A percentile compares a stretch with the other conserved stretches of the same genome.
Evolutionary conservation across 768 basidiomycete species (phyloP).

Genomic region (Nidularia sp.): DNA sequence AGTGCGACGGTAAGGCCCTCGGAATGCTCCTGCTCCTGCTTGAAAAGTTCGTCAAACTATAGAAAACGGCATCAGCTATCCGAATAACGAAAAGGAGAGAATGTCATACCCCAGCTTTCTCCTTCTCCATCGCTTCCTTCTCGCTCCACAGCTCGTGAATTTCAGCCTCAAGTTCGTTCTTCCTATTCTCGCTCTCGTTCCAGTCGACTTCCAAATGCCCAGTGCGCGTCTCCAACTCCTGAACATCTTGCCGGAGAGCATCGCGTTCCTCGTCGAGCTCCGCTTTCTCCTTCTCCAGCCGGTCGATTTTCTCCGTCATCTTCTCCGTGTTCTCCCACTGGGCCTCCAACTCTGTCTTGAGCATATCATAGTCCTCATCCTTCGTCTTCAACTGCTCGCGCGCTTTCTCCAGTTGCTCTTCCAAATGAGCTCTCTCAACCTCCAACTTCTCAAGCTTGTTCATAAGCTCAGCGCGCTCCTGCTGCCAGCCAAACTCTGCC

Average conservation of each 20-base stretch:
- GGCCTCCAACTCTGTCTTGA: slow-evolving; percentile 64
- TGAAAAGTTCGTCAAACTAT: slow-evolving; percentile 52
- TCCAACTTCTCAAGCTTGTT: slow-evolving; percentile 35
- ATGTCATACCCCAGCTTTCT: slow-evolving; percentile 46
- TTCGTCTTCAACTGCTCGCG: slow-evolving; percentile 33
- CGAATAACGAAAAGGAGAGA: not conserved
- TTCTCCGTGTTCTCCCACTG: slow-evolving; percentile 69
- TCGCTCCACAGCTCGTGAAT: slow-evolving; percentile 47
- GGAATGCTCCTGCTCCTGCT: slow-evolving; percentile 47
- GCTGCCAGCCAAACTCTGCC: slow-evolving; percentile 41
- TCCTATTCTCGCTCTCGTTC: slow-evolving; percentile 52
- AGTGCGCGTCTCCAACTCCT: slow-evolving; percentile 37
- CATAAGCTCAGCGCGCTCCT: slow-evolving; percentile 45
- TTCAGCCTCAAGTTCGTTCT: slow-evolving; percentile 50
- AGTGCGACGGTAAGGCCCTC: slow-evolving; percentile 42
- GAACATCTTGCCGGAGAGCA: slow-evolving; percentile 30
- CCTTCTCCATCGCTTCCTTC: slow-evolving; percentile 53
- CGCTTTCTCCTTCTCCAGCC: slow-evolving; percentile 29
- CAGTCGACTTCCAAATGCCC: slow-evolving; percentile 49
- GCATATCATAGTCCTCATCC: slow-evolving; percentile 39
- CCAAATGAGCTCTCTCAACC: slow-evolving; percentile 37
- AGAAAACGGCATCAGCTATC: slow-evolving; percentile 1
- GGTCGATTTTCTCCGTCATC: slow-evolving; percentile 40
- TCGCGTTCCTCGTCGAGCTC: slow-evolving; percentile 36
- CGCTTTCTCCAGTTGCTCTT: slow-evolving; percentile 38